Conservation (phyloP, 2,329 filamentous ascomycete species). For the Madurella fahalii region DNA sequence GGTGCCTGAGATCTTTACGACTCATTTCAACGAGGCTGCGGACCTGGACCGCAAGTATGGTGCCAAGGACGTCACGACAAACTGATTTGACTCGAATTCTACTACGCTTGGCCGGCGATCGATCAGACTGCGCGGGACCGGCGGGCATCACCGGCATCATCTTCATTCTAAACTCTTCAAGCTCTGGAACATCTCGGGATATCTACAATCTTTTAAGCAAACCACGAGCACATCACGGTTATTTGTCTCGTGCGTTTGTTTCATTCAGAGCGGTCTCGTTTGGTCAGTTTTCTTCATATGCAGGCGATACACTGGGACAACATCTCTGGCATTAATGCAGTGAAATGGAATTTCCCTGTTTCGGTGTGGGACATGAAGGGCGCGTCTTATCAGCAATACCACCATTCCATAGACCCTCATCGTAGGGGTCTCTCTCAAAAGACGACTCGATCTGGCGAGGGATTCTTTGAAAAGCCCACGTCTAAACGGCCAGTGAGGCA, state of each 20-base stretch:
- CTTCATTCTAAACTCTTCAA: slow-evolving; percentile 1
- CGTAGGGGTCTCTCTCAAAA: background rate
- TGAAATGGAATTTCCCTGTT: slow-evolving; percentile 4
- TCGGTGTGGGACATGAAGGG: slow-evolving; percentile 3
- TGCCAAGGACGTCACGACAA: background rate
- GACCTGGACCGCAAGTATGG: slow-evolving; percentile 16
- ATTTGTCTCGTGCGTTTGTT: background rate
- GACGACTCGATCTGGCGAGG: background rate
- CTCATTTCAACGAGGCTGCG: slow-evolving; percentile 29
- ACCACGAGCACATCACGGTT: background rate
- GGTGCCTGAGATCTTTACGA: slow-evolving; percentile 28
- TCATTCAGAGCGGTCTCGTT: background rate
- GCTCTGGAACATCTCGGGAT: background rate
- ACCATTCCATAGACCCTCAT: background rate
- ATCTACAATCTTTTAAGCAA: background rate
- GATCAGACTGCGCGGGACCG: background rate
- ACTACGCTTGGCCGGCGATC: background rate
- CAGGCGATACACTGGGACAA: slow-evolving; percentile 2
- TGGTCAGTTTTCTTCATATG: background rate
- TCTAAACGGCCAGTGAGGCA: background rate
- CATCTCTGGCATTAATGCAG: background rate
- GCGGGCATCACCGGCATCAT: background rate
- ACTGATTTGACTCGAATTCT: background rate
- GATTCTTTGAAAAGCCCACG: background rate
- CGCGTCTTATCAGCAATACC: background rate